Evolutionary conservation across 1,284 basidiomycete species (phyloP).

Genomic region (Trametes pubescens): DNA sequence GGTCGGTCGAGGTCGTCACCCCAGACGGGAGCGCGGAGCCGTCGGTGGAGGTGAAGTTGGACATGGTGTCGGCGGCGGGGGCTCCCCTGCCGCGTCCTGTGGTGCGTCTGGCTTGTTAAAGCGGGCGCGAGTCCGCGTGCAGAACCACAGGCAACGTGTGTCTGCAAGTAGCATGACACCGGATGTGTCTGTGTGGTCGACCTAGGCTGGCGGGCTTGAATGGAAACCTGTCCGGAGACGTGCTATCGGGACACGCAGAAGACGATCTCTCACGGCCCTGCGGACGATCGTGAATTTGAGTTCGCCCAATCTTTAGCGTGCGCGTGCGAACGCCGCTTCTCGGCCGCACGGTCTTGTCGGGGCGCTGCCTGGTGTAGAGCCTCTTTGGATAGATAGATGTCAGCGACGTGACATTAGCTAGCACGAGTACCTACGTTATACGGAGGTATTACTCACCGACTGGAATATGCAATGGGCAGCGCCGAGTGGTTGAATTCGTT

Average conservation of each 20-base stretch:
- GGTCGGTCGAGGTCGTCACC: slow-evolving; percentile 6
- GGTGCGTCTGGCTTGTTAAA: neutral
- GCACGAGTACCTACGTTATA: too few species aligned
- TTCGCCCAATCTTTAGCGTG: neutral
- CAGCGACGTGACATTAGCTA: too few species aligned
- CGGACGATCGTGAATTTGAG: neutral
- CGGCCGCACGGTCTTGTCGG: neutral
- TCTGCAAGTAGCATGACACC: neutral
- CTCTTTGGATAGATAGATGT: too few species aligned
- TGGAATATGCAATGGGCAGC: too few species aligned
- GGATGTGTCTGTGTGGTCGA: neutral
- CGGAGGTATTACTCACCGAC: too few species aligned
- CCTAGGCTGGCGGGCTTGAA: neutral
- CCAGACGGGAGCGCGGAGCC: slow-evolving; percentile 1
- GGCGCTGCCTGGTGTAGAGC: neutral
- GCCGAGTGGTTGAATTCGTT: too few species aligned
- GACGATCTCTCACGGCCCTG: neutral
- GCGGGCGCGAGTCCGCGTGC: neutral
- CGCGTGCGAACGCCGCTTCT: neutral
- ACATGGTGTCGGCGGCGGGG: neutral
- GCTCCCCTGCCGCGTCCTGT: neutral
- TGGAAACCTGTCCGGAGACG: slow-evolving; percentile 1
- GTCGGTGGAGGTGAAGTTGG: neutral
- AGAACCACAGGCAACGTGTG: neutral
- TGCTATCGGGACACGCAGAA: neutral